A percentile compares a stretch with the other conserved stretches of the same genome.
Evolutionary conservation across 2,329 filamentous ascomycete genomes (phyloP).

Genomic region (Pyrenochaeta sp.): DNA sequence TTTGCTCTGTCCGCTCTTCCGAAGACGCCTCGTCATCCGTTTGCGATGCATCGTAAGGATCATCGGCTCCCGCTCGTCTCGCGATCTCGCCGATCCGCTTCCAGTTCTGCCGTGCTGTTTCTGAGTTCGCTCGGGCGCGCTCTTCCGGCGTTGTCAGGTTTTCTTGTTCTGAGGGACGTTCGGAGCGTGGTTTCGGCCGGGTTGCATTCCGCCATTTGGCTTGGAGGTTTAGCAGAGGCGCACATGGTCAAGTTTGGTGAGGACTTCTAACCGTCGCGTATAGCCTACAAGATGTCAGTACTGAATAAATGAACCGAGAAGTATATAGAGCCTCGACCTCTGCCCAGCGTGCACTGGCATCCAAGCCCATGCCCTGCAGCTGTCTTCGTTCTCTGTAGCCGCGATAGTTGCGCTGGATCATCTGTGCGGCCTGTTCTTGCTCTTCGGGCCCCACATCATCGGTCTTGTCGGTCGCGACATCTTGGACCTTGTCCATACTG

Average conservation of each 20-base stretch:
- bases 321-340: constrained; percentile 61
- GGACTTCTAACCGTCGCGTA: constrained; percentile 57
- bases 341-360: constrained; percentile 75
- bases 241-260: constrained; percentile 11
- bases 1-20: constrained; percentile 45
- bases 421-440: constrained; percentile 42
- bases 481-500: constrained; percentile 19
- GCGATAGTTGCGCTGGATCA: constrained; percentile 71
- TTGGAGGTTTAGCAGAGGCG: constrained; percentile 43
- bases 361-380: constrained; percentile 72
- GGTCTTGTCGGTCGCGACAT: constrained; percentile 12
- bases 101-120: constrained; percentile 74
- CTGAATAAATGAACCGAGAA: constrained; percentile 2
- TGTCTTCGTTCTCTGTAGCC: constrained; percentile 78
- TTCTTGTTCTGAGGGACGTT: constrained; percentile 37
- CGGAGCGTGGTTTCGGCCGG: constrained; percentile 52
- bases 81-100: constrained; percentile 76
- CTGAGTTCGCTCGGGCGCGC: constrained; percentile 40
- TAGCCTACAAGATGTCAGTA: constrained; percentile 49
- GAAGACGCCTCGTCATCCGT: constrained; percentile 52
- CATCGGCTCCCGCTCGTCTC: constrained; percentile 75
- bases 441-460: constrained; percentile 17
- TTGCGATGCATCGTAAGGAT: constrained; percentile 59
- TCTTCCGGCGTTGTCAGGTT: constrained; percentile 31
- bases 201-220: constrained; percentile 64